Base-by-base conservation (phyloP, 1,139 yeast species). In the Yamadazyma friedrichii region DNA sequence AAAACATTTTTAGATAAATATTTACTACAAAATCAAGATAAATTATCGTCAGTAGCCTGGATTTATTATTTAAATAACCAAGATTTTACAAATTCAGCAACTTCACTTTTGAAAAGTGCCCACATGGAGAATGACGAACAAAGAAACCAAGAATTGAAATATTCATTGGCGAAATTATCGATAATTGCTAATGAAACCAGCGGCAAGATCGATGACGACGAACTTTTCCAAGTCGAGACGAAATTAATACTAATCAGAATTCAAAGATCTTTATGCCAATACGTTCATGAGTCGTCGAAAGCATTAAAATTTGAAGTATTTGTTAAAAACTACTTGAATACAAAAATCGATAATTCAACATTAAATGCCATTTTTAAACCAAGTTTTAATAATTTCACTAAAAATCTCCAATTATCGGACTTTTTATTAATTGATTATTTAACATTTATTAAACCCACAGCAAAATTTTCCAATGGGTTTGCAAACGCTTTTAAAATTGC, bases 21-120 rank as follows among this genome's bases (percentile, higher is more conserved):
- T 54, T 76, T 88, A 44, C 52, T 59, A 3, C 68, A 70, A 29
- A 65, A 67, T 39, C 67, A 74, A 31, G 58, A 69, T 6, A 69
- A 74, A 43, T 77, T 81, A 39, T 76, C 79, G 3, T 65, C 73
- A 33, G 74, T 88, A 35, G 74, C 89, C 1, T 89, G 97, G 97
- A 82, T 88, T 30, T 74, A 80, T 44, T 77, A 84, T 43, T 59
- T 88, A 15, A 56, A 77, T 30, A 78, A 74, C 47, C 68, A 64
- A 3, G 68, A 81, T 4, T 84, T 73, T 54, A 47, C 45, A 3
- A 54, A 59, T 3, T 93, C 91, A 0, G 68, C 84, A 1, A 52
- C 59, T 8, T 66, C 74, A 0, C 63, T 88, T 20, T 46, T 64
- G 2, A 51, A 58, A 4, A 70, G 79, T 6, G 71, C 78, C 3